Base-by-base conservation (phyloP, 2,329 filamentous ascomycete species). In the Cercospora janseana region DNA sequence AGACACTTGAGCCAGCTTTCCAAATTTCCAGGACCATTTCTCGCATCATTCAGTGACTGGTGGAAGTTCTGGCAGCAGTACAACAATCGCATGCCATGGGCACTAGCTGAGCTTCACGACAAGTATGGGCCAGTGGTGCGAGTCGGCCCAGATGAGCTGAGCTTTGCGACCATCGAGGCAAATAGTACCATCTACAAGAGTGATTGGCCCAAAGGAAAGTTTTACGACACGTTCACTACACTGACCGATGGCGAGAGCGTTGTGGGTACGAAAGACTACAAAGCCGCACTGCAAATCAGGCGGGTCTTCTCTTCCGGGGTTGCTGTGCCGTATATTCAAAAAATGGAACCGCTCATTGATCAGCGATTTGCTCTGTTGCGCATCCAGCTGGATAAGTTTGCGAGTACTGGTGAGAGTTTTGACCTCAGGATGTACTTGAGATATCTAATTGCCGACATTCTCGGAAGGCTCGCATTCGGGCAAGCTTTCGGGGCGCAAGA, bases 21-120 rank as follows among this genome's bases (percentile, higher is more conserved):
- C 5, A 66, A 70, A 23, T 68, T 70, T 13, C 71, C 72, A 1
- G 73, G 73, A 0, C 70, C 73, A 1, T 60, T 65, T 10, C 10
- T 53, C 8, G 38, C 28, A 18, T 46, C 51, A 9, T 12, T 57
- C 10, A 46, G 46, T 13, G 24, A 49, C 44, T 46, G 24, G 12
- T 46, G 27, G 12, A 46, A 46, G 18, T 7, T 28, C 6, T 35
- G 29, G 29, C 13, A 13, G 13, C 21, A 21, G 6, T 15, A 12
- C 8, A 42, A 13, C 18, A 31, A 37, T 9, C 15, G 23, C 18
- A 21, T 37, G 5, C 44, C 44, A 16, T 13, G 42, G 15, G 16
- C 15, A 8, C 28, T 49, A 35, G 9, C 29, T 4, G 32, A 21
- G 7, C 21, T 53, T 2, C 53, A 53, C 21, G 34, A 46, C 23